Evolutionary conservation across 345 rosid genomes (phyloP), one percentile per base, ranked within the genome.

Genomic region (Firmiana major): DNA sequence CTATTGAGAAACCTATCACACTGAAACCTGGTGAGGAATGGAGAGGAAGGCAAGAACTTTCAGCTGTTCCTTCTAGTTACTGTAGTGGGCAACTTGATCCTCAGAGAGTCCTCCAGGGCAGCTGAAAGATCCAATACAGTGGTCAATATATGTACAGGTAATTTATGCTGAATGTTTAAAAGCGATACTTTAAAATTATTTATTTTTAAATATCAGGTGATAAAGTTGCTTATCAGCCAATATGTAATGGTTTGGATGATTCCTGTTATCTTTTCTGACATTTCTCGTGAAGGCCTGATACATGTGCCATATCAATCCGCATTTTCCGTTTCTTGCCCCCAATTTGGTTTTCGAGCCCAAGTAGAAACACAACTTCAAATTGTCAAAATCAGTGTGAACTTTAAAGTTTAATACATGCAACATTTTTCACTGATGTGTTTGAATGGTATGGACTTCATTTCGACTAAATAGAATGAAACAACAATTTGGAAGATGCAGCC

Each of bases 11-110:
- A 71, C 88, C 92, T 0, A 92, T 96, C 78, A 96, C 92, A 22
- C 78, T 96, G 81, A 96, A 87, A 88, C 95, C 97, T 0, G 97
- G 98, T 12, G 97, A 93, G 83, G 98, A 93, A 78, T 93, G 99
- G 98, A 93, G 74, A 81, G 98, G 99, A 78, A 91, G 94, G 77
- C 91, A 86, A 82, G 97, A 96, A 70, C 89, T 96, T 63, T 93
- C 94, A 40, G 89, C 93, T 59, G 98, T 93, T 78, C 95, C 97
- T 51, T 93, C 98, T 49, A 93, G 97, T 82, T 96, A 92, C 84
- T 90, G 97, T 74, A 93, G 98, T 63, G 97, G 99, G 48, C 98
- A 93, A 78, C 98, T 96, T 78, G 98, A 96, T 80, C 98, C 99
- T 22, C 84, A 80, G 85, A 90, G 76, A 84, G 97, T 90, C 79